Percentiles rank a stretch among this genome's conserved stretches.
Evolutionary conservation across 2,329 filamentous ascomycete species (phyloP).

Genomic region (Myriosclerotinia scirpicola): DNA sequence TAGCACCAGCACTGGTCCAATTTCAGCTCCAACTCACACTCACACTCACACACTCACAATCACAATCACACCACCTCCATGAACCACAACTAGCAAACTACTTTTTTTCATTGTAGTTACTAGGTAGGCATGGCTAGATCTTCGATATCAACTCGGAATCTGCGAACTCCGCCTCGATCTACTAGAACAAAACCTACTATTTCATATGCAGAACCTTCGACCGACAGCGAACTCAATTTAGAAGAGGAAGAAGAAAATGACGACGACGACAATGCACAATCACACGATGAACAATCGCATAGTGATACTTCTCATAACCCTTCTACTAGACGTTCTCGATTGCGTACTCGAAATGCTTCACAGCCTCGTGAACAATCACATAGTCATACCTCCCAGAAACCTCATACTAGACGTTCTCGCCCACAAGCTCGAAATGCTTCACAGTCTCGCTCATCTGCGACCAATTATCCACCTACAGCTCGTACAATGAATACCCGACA

Average conservation of each 20-base stretch:
- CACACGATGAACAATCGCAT: not conserved
- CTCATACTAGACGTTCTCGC: too few species aligned
- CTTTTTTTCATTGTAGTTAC: too few species aligned
- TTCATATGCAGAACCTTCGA: slow-evolving; percentile 22
- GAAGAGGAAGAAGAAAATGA: slow-evolving; percentile 9
- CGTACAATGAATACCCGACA: slow-evolving; percentile 30
- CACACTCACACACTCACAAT: too few species aligned
- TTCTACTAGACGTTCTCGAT: slow-evolving; percentile 5
- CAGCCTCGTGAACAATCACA: slow-evolving; percentile 4
- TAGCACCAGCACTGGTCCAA: not conserved
- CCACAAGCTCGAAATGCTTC: too few species aligned
- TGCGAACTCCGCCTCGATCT: slow-evolving; percentile 15
- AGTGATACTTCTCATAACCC: not conserved
- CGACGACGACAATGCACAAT: not conserved
- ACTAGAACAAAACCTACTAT: slow-evolving; percentile 18
- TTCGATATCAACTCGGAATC: not conserved
- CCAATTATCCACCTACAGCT: slow-evolving; percentile 22
- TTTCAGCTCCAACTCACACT: not conserved
- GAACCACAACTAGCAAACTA: slow-evolving; percentile 2
- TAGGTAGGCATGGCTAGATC: slow-evolving; percentile 19
- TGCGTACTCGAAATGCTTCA: slow-evolving; percentile 7
- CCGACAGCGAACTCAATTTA: slow-evolving; percentile 21
- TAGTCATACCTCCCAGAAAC: too few species aligned
- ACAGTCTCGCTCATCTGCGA: slow-evolving; percentile 9
- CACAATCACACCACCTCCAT: slow-evolving; percentile 1